These are phyloP conservation scores for Prinsepia uniflora DNA, from an alignment of 306 rosid genomes.

Conservation along the genomic window DNA sequence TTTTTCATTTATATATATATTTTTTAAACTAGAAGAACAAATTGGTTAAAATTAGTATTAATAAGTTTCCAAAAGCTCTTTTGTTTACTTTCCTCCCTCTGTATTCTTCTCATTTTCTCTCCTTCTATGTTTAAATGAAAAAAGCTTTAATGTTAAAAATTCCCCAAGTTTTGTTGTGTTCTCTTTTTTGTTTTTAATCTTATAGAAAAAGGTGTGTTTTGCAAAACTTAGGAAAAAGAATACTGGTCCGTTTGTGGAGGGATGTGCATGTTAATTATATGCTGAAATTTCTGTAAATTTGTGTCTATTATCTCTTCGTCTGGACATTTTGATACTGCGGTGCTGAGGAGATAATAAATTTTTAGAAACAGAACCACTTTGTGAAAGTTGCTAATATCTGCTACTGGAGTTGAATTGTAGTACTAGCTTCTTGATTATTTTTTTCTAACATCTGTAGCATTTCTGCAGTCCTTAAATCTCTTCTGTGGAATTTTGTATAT, in stretches of 20 bases:
- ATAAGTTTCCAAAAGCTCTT: background rate
- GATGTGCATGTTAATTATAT: background rate
- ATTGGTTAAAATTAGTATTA: background rate
- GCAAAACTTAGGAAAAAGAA: background rate
- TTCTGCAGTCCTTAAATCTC: background rate
- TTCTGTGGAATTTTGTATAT: slow-evolving; percentile 19
- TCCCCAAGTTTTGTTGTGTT: background rate
- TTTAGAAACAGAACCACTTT: background rate
- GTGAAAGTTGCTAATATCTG: background rate
- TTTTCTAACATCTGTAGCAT: background rate
- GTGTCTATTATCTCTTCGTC: background rate
- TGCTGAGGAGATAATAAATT: background rate
- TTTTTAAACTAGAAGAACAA: background rate
- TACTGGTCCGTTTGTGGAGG: background rate
- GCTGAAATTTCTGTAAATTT: background rate
- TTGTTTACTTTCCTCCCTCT: background rate
- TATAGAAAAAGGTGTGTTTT: background rate
- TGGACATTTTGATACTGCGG: background rate
- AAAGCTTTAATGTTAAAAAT: background rate
- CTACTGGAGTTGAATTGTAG: background rate
- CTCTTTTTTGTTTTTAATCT: background rate
- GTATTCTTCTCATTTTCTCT: background rate
- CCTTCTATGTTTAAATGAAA: background rate
- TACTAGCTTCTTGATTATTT: slow-evolving; percentile 7
- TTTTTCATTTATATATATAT: too few species aligned